phyloP scores from a whole-genome alignment of 768 basidiomycete species.

The Amanita pseudoporphyria region DNA sequence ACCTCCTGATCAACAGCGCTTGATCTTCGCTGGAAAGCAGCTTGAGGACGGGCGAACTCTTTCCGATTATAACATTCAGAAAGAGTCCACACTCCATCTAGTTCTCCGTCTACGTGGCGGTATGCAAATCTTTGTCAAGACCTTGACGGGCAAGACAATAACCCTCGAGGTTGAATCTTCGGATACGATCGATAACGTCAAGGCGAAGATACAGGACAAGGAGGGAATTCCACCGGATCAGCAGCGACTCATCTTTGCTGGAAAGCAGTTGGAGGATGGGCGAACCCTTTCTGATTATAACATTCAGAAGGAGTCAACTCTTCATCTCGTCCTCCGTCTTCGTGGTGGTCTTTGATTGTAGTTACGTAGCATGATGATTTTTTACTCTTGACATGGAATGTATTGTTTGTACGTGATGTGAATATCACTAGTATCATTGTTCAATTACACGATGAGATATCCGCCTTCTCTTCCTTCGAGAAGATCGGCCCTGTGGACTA shows the following conservation, averaged over 20 bases:
- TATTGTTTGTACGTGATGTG: no score
- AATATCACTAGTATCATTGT: neutral
- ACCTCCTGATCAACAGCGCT: constrained; percentile 84
- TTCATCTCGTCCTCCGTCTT: constrained; percentile 66
- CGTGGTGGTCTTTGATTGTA: constrained; percentile 56
- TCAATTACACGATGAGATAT: neutral
- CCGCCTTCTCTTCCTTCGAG: constrained; percentile 8
- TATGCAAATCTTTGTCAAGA: constrained; percentile 81
- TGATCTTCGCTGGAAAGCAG: constrained; percentile 97
- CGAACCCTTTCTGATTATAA: constrained; percentile 73
- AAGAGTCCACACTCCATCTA: constrained; percentile 86
- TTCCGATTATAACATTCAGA: constrained; percentile 90
- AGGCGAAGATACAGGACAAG: constrained; percentile 91
- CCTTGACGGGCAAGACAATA: constrained; percentile 83
- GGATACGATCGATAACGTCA: constrained; percentile 83
- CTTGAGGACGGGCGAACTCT: constrained; percentile 90
- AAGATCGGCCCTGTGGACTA: neutral
- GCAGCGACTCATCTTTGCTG: constrained; percentile 72
- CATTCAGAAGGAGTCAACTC: constrained; percentile 67
- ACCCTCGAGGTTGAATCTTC: constrained; percentile 86
- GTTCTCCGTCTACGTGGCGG: constrained; percentile 90
- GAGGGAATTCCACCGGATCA: constrained; percentile 78
- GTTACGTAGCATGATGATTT: neutral
- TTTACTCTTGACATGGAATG: neutral
- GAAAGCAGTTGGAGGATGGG: constrained; percentile 73